Percentiles rank a stretch among this genome's conserved stretches.
phyloP scores from a whole-genome alignment of 768 basidiomycete species.

The Lactifluus volemus region DNA sequence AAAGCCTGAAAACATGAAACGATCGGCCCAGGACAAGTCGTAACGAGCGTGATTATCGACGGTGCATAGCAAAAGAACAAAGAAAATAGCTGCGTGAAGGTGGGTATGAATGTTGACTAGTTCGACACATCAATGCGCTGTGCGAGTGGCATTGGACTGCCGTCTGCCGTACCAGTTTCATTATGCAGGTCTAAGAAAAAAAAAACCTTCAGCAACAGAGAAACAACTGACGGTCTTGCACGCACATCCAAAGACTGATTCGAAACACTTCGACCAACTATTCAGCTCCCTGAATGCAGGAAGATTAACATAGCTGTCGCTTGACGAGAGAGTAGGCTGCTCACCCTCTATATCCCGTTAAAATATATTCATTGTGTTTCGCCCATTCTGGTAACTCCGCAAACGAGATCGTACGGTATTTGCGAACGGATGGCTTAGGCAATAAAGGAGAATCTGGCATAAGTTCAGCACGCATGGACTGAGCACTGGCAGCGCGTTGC shows the following conservation, averaged over 20 bases:
- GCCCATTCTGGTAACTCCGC: conserved; percentile 58
- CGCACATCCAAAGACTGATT: conserved; percentile 63
- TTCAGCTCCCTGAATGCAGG: conserved; percentile 40
- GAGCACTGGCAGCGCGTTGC: background rate
- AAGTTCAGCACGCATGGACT: background rate
- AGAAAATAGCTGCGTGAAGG: conserved; percentile 58
- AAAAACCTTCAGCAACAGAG: background rate
- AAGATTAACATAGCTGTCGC: no score
- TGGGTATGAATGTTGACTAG: conserved; percentile 85
- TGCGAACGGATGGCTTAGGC: background rate
- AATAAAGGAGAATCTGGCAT: background rate
- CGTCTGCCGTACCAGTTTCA: conserved; percentile 49
- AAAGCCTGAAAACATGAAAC: conserved; percentile 53
- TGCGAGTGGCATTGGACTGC: background rate
- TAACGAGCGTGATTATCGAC: conserved; percentile 43
- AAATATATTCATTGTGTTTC: conserved; percentile 65
- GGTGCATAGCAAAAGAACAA: conserved; percentile 44
- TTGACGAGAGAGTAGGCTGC: no score
- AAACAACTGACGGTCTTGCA: background rate
- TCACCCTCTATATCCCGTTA: conserved; percentile 61
- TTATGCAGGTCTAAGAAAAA: conserved; percentile 57
- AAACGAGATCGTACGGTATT: conserved; percentile 37
- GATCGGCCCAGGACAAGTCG: conserved; percentile 52
- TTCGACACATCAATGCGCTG: conserved; percentile 16
- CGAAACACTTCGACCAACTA: conserved; percentile 52